Evolutionary conservation across 192 early-diverging fungal genomes (phyloP).

Genomic region (Rhizophagus sp.): DNA sequence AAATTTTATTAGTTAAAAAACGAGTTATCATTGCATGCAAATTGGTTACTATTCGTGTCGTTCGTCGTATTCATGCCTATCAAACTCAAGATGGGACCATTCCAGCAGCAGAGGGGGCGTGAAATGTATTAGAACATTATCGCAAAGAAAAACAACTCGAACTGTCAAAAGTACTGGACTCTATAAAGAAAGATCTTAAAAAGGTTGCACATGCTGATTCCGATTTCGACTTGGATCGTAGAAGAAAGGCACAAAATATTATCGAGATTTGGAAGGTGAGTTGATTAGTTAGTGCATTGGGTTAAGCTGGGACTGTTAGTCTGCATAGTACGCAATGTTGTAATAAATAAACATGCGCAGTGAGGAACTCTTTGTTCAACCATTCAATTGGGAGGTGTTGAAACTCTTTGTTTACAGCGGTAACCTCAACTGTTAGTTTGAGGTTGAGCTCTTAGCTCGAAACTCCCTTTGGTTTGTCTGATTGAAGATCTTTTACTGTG

Average conservation of each 20-base stretch:
- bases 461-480: no score
- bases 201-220: background rate
- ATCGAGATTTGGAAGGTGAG: no score
- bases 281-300: no score
- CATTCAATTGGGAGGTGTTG: background rate
- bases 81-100: slow-evolving; percentile 3
- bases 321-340: background rate
- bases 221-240: background rate
- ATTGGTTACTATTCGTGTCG: background rate
- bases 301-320: no score
- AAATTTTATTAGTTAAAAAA: background rate
- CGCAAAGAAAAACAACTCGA: no score
- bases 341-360: slow-evolving; percentile 11
- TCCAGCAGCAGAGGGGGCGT: no score
- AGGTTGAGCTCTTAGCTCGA: slow-evolving; percentile 9
- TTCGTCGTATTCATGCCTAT: background rate
- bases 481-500: no score
- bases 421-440: background rate
- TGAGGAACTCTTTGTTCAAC: background rate
- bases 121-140: no score
- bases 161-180: no score
- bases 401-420: background rate
- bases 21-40: slow-evolving; percentile 7
- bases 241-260: background rate
- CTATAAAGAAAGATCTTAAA: background rate